Conservation (phyloP, 352 stramenopile species). For the Pythium utonaiense region DNA sequence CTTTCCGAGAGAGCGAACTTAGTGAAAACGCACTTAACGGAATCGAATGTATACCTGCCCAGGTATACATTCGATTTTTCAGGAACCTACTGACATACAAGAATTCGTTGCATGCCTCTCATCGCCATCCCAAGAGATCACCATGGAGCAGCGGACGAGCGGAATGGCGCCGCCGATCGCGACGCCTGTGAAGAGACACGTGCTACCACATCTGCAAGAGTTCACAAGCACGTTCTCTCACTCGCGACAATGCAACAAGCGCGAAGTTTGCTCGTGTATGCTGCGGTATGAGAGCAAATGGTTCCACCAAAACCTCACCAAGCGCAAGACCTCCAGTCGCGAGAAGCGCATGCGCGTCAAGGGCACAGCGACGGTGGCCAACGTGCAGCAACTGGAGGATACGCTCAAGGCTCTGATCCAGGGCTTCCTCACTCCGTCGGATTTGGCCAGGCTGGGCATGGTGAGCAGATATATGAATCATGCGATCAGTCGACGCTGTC, state of each 20-base stretch:
- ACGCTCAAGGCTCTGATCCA: slow-evolving; percentile 48
- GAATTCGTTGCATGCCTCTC: not conserved
- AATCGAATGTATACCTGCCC: not conserved
- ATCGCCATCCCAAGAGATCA: too few relatives aligned
- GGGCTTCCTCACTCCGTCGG: slow-evolving; percentile 35
- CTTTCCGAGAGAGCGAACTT: slow-evolving; percentile 8
- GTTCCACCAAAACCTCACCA: slow-evolving; percentile 60
- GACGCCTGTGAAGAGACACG: not conserved
- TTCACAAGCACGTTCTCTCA: slow-evolving; percentile 27
- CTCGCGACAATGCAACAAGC: slow-evolving; percentile 62
- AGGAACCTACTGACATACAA: too few relatives aligned
- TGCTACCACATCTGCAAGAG: not conserved
- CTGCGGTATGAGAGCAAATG: slow-evolving; percentile 61
- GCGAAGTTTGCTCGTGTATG: slow-evolving; percentile 62
- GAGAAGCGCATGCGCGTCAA: slow-evolving; percentile 4
- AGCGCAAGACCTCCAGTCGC: slow-evolving; percentile 22
- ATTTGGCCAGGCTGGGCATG: slow-evolving; percentile 56
- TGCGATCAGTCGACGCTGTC: too few relatives aligned
- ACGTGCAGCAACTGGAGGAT: slow-evolving; percentile 46
- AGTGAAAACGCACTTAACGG: not conserved
- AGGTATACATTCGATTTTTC: too few relatives aligned
- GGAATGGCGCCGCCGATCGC: slow-evolving; percentile 13
- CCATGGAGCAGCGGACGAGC: too few relatives aligned
- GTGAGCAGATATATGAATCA: too few relatives aligned
- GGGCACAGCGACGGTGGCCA: slow-evolving; percentile 27